Percentiles rank a stretch among this genome's conserved stretches.
phyloP scores from a whole-genome alignment of 176 grass and related monocot genomes.

The Tillandsia leiboldiana region DNA sequence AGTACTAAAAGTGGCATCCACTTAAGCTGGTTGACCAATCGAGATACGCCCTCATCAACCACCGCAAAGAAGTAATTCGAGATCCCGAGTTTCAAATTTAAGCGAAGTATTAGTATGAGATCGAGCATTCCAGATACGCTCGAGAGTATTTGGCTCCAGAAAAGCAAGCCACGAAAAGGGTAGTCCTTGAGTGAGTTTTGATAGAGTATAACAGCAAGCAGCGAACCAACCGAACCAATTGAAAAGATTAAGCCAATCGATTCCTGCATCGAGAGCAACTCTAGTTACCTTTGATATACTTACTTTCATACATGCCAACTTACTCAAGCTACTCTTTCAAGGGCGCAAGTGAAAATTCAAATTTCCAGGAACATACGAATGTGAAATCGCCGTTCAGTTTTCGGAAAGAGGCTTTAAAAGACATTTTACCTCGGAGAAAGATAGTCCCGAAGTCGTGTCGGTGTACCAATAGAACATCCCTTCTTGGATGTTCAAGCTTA shows the following conservation, averaged over 20 bases:
- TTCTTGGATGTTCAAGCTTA: constrained; percentile 87
- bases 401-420: not conserved
- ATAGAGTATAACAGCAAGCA: constrained; percentile 69
- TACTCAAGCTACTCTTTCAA: too few relatives aligned
- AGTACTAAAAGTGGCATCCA: constrained; percentile 86
- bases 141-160: constrained; percentile 56
- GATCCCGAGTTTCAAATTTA: constrained; percentile 65
- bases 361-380: too few relatives aligned
- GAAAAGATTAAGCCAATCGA: constrained; percentile 79
- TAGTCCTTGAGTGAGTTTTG: constrained; percentile 60
- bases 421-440: constrained; percentile 57
- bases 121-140: constrained; percentile 79
- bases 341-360: too few relatives aligned
- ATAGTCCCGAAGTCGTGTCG: constrained; percentile 47
- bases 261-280: constrained; percentile 36
- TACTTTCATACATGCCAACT: too few relatives aligned
- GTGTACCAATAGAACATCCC: constrained; percentile 98
- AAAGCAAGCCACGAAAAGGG: constrained; percentile 50
- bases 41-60: constrained; percentile 65
- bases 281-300: not conserved
- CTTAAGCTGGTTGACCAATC: constrained; percentile 63
- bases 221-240: constrained; percentile 57
- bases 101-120: constrained; percentile 57
- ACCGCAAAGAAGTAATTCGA: constrained; percentile 78
- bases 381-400: not conserved